Evolutionary conservation across 306 rosid genomes (phyloP).

Genomic region (Medicago ruthenica): DNA sequence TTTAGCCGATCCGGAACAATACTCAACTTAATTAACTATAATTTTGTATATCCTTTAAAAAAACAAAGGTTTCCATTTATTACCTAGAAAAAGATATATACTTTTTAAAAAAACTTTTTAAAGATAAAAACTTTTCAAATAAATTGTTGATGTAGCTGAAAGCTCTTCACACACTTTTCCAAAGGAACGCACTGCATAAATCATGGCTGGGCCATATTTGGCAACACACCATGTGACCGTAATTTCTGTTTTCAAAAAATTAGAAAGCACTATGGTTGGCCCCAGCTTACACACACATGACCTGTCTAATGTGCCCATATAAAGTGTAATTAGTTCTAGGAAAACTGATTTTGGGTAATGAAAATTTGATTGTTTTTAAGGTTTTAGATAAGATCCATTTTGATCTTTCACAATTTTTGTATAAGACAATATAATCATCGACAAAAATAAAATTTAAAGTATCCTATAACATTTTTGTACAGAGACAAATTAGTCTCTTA

Average conservation of each 20-base stretch:
- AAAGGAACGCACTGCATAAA: conserved; percentile 9
- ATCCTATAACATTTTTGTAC: too few species aligned
- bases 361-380: conserved; percentile 21
- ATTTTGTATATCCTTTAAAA: too few species aligned
- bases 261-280: conserved; percentile 34
- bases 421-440: too few species aligned
- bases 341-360: conserved; percentile 1
- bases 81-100: too few species aligned
- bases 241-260: conserved; percentile 44
- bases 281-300: conserved; percentile 48
- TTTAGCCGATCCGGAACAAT: too few species aligned
- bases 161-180: conserved; percentile 27
- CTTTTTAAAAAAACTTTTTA: background rate
- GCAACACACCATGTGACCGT: conserved; percentile 49
- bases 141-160: conserved; percentile 27
- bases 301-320: conserved; percentile 41
- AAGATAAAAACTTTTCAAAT: background rate
- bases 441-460: too few species aligned
- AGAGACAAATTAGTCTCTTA: too few species aligned
- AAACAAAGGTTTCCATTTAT: too few species aligned
- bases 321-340: conserved; percentile 10
- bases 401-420: too few species aligned
- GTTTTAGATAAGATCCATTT: background rate
- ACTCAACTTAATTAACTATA: too few species aligned
- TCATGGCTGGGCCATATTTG: conserved; percentile 50